A percentile compares a stretch with the other conserved stretches of the same genome.
Conservation (phyloP, 495 filamentous ascomycete species). For the Xylaria curta region DNA sequence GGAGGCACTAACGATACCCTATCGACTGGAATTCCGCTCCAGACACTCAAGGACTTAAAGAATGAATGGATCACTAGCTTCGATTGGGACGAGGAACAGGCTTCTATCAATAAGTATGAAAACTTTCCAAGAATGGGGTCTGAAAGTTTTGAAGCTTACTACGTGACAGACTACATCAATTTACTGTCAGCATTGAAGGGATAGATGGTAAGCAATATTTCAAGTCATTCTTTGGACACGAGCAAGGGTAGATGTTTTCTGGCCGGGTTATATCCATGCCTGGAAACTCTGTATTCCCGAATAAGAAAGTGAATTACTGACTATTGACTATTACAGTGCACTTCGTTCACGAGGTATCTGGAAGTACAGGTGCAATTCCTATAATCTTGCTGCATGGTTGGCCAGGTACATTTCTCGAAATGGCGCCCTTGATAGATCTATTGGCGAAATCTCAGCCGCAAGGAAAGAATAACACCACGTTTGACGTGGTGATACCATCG, state of each 20-base stretch:
- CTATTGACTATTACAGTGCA: neutral
- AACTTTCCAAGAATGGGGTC: too few species aligned
- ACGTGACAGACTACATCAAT: neutral
- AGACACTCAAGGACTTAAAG: neutral
- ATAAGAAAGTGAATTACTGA: neutral
- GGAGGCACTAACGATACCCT: neutral
- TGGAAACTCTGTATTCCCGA: neutral
- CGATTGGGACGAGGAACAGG: slow-evolving; percentile 10
- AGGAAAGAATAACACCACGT: neutral
- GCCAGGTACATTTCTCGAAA: slow-evolving; percentile 9
- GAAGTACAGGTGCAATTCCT: neutral
- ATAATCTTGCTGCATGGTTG: slow-evolving; percentile 13
- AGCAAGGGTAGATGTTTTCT: neutral
- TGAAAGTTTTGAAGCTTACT: neutral
- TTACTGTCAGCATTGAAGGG: slow-evolving; percentile 1
- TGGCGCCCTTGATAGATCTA: slow-evolving; percentile 8
- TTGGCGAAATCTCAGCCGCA: neutral
- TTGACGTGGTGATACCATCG: slow-evolving; percentile 9
- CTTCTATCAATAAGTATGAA: slow-evolving; percentile 2
- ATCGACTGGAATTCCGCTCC: neutral
- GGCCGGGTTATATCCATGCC: neutral
- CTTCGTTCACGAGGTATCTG: slow-evolving; percentile 4
- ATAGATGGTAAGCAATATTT: slow-evolving; percentile 8
- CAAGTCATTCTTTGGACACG: neutral
- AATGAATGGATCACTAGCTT: slow-evolving; percentile 2